Conservation (phyloP, 2,329 filamentous ascomycete species). For the Zasmidium angulare region DNA sequence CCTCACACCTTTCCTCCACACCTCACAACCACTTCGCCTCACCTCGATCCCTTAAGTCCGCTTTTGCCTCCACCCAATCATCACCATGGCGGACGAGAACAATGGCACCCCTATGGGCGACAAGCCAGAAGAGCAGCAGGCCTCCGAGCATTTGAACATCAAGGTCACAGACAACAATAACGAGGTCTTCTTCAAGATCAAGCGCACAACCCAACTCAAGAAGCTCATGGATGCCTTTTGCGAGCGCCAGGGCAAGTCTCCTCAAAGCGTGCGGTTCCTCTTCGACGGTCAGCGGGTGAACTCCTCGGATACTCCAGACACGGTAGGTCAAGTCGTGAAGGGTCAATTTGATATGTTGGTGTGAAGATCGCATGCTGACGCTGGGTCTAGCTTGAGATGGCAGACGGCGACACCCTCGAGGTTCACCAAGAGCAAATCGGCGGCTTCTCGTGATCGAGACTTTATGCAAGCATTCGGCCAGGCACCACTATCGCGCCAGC, state of each 20-base stretch:
- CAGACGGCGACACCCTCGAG: slow-evolving; percentile 91
- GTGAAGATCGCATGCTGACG: slow-evolving; percentile 3
- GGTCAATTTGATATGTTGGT: neutral
- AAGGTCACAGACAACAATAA: slow-evolving; percentile 99
- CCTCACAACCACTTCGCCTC: slow-evolving; percentile 4
- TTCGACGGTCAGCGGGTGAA: slow-evolving; percentile 96
- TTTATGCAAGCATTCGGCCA: neutral
- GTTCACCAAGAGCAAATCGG: slow-evolving; percentile 98
- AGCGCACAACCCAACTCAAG: slow-evolving; percentile 90
- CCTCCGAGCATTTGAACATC: slow-evolving; percentile 88
- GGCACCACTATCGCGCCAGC: neutral
- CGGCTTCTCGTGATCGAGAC: slow-evolving; percentile 45
- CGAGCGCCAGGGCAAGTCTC: slow-evolving; percentile 87
- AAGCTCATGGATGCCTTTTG: slow-evolving; percentile 99
- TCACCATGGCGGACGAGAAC: slow-evolving; percentile 52
- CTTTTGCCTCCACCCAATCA: slow-evolving; percentile 46
- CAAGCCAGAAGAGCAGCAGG: slow-evolving; percentile 43
- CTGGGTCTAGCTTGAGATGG: slow-evolving; percentile 79
- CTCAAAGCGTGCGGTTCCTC: slow-evolving; percentile 83
- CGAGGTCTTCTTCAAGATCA: slow-evolving; percentile 99
- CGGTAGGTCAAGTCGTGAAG: slow-evolving; percentile 60
- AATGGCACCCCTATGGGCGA: slow-evolving; percentile 31
- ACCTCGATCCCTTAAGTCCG: slow-evolving; percentile 2
- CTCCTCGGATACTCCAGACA: slow-evolving; percentile 83
- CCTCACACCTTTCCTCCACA: slow-evolving; percentile 10